Evolutionary conservation across 257 asterid genomes (phyloP), one percentile per base, ranked within the genome.

Genomic region (Nicotiana otophora): DNA sequence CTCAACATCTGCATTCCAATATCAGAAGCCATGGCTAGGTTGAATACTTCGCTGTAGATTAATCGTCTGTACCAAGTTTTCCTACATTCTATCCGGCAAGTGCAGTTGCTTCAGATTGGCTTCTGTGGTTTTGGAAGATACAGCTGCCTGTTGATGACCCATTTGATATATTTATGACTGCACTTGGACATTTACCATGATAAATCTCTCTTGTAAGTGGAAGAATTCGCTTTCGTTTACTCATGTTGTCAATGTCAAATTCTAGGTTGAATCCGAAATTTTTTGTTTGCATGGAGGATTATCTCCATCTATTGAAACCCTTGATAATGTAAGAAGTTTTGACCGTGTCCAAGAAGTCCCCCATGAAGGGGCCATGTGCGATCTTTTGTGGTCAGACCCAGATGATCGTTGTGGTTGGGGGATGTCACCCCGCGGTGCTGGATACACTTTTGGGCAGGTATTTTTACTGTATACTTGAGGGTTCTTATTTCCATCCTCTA

Each of bases 331-430:
- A 86, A 90, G 99, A 87, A 93, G 93, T 90, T 93, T 95, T 61
- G 99, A 95, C 65, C 99, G 99, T 86, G 97, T 95, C 81, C 99
- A 95, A 93, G 99, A 95, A 91, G 99, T 95, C 81, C 99, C 99
- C 58, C 99, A 95, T 84, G 99, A 95, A 89, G 99, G 99, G 76
- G 98, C 99, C 42, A 95, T 95, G 99, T 95, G 99, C 75, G 99
- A 95, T 85, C 91, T 95, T 48, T 88, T 95, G 82, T 95, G 99
- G 98, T 95, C 99, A 83, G 99, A 95, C 89, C 99, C 99, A 26
- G 99, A 95, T 87, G 99, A 95, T 85, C 96, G 99, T 30, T 95
- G 99, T 83, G 99, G 99, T 81, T 95, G 99, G 99, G 99, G 99
- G 78, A 95, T 95, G 77, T 95, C 99, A 30, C 98, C 99, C 30